Evolutionary conservation across 768 basidiomycete genomes (phyloP), one percentile per base, ranked within the genome.

Genomic region (Dacryopinax spathularia): DNA sequence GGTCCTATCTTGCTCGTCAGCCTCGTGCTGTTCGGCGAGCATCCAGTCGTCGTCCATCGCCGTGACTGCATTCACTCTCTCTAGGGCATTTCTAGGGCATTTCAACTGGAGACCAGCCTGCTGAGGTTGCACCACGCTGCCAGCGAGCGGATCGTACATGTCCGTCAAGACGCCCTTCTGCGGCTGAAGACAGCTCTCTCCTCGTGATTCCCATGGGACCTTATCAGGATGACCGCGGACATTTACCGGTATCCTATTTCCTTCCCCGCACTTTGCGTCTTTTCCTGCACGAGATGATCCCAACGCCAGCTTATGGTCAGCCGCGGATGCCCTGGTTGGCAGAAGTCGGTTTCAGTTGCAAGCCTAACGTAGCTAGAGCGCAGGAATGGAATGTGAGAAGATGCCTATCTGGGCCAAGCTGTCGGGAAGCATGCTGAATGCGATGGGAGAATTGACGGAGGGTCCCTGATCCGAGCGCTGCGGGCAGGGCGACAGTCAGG

Each of bases 211-310:
- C 25, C 48, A 31, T 27, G 2, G 48, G 9, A 27, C 48, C 48
- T 27, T 56, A 56, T 56, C 48, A 27, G 25, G 25, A 56, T 56
- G 5, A 13, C 48, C 48, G 48, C 48, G 48, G 48, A 56, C 48
- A 31, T 56, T 13, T 56, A 13, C 31, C 31, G 48, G 48, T 56
- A 56, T 56, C 48, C 48, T 56, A 56, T 27, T 56, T 27, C 13
- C 48, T 56, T 56, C 48, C 48, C 48, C 48, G 48, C 48, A 56
- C 48, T 56, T 56, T 56, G 25, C 20, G 48, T 25, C 29, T 29
- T 56, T 13, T 56, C 48, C 31, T 56, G 48, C 29, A 31, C 22
- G 31, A 15, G 48, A 56, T 56, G 22, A 9, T 3, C 10, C 20
- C 3, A 27, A 10, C 25, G 25, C 10, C 18, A 18, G 25, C 10